phyloP scores from a whole-genome alignment of 2,329 filamentous ascomycete species.

The Exophiala lecanii-corni region DNA sequence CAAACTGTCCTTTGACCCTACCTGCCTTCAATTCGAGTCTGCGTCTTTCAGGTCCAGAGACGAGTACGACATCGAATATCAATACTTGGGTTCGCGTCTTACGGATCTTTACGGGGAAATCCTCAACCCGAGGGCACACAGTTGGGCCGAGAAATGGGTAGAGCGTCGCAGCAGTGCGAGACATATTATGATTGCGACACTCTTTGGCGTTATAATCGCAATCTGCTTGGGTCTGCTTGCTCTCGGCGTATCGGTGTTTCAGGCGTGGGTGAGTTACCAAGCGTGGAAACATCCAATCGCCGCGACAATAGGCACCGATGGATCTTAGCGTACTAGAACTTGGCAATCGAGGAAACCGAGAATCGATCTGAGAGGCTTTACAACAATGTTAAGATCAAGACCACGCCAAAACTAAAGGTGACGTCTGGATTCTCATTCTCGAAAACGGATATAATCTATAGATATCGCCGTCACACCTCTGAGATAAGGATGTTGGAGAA shows the following conservation, averaged over 20 bases:
- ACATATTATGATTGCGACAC: conserved; percentile 24
- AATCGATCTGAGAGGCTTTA: too few species aligned
- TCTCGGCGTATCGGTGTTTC: conserved; percentile 19
- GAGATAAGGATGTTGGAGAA: too few species aligned
- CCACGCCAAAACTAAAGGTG: too few species aligned
- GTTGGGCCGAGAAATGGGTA: conserved; percentile 20
- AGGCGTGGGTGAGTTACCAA: conserved; percentile 24
- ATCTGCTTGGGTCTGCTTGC: conserved; percentile 19
- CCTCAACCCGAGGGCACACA: conserved; percentile 18
- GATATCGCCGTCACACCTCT: too few species aligned
- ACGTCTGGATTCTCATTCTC: too few species aligned
- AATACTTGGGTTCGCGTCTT: conserved; percentile 20
- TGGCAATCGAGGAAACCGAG: too few species aligned
- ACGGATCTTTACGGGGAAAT: conserved; percentile 24
- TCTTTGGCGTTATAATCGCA: conserved; percentile 23
- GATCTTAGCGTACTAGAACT: too few species aligned
- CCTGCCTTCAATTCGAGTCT: background rate
- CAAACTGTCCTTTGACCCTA: background rate
- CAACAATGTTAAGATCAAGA: too few species aligned
- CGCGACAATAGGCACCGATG: too few species aligned
- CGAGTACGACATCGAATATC: conserved; percentile 20
- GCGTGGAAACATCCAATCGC: conserved; percentile 22
- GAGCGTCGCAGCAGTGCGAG: conserved; percentile 22
- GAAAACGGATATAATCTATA: too few species aligned
- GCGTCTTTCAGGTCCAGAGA: background rate